phyloP scores from a whole-genome alignment of 164 flowering plant genomes.

The Nymphaea colorata region DNA sequence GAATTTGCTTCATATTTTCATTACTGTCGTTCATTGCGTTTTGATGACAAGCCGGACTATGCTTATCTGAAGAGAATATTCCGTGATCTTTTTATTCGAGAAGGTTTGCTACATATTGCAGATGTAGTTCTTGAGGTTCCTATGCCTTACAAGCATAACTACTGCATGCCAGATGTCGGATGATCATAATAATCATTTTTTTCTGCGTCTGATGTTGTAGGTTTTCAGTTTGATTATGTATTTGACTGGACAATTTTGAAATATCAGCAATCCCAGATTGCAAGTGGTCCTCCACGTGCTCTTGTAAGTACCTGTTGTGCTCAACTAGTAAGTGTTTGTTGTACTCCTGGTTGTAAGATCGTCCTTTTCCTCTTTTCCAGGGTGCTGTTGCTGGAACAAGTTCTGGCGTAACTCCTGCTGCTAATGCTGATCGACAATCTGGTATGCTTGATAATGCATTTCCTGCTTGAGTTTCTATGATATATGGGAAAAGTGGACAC shows the following conservation, averaged over 20 bases:
- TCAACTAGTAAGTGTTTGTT: neutral
- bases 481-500: neutral
- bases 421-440: constrained; percentile 40
- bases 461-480: neutral
- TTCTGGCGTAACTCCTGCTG: constrained; percentile 46
- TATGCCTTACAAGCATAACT: neutral
- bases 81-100: constrained; percentile 93
- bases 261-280: constrained; percentile 79
- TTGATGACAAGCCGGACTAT: constrained; percentile 97
- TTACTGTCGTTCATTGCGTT: constrained; percentile 86
- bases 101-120: constrained; percentile 39
- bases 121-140: neutral
- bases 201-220: constrained; percentile 15
- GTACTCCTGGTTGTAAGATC: neutral
- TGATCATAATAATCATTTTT: neutral
- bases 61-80: constrained; percentile 85
- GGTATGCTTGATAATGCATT: constrained; percentile 19
- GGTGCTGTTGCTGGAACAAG: constrained; percentile 60
- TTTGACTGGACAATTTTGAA: constrained; percentile 90
- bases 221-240: constrained; percentile 87
- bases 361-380: constrained; percentile 17
- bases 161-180: neutral
- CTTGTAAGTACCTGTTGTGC: constrained; percentile 27
- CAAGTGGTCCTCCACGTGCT: constrained; percentile 54
- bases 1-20: constrained; percentile 96